Percentiles rank a stretch among this genome's conserved stretches.
These are phyloP conservation scores for Aspergillus leporis DNA, from an alignment of 495 filamentous ascomycete genomes.

Conservation along the genomic window DNA sequence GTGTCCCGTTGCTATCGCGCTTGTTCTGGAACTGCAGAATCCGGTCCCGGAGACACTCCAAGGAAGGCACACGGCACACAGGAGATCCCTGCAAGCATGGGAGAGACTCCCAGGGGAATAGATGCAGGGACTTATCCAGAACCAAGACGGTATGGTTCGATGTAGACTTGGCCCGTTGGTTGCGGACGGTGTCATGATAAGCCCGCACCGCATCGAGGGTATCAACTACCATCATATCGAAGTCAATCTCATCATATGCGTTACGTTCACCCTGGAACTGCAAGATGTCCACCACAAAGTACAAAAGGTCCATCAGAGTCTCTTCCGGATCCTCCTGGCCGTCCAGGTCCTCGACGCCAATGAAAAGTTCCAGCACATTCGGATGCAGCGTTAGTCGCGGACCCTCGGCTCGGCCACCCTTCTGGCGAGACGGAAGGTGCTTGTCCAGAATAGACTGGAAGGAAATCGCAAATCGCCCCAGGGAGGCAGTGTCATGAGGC, in stretches of 20 bases:
- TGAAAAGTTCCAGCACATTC: conserved; percentile 81
- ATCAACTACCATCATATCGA: conserved; percentile 85
- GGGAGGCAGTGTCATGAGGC: conserved; percentile 53
- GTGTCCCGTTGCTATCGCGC: conserved; percentile 22
- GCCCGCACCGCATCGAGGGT: conserved; percentile 74
- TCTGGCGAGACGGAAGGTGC: conserved; percentile 84
- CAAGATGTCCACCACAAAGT: conserved; percentile 93
- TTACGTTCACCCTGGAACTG: conserved; percentile 97
- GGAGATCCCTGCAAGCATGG: conserved; percentile 79
- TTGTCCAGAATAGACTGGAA: conserved; percentile 85
- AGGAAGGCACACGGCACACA: conserved; percentile 79
- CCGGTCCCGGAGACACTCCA: conserved; percentile 73
- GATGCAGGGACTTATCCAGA: conserved; percentile 86
- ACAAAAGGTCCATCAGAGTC: conserved; percentile 81
- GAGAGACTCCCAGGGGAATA: conserved; percentile 94
- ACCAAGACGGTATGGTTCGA: conserved; percentile 86
- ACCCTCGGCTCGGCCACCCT: conserved; percentile 50
- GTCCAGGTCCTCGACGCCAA: conserved; percentile 75
- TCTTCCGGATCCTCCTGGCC: conserved; percentile 78
- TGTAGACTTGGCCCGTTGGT: conserved; percentile 54
- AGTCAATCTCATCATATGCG: conserved; percentile 97
- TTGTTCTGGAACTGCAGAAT: conserved; percentile 52
- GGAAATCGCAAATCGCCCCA: conserved; percentile 70
- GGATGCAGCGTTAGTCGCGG: conserved; percentile 65
- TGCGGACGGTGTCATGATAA: conserved; percentile 65